A percentile compares a stretch with the other conserved stretches of the same genome.
Evolutionary conservation across 2,329 filamentous ascomycete genomes (phyloP).

Genomic region (Dactylonectria estremocensis): DNA sequence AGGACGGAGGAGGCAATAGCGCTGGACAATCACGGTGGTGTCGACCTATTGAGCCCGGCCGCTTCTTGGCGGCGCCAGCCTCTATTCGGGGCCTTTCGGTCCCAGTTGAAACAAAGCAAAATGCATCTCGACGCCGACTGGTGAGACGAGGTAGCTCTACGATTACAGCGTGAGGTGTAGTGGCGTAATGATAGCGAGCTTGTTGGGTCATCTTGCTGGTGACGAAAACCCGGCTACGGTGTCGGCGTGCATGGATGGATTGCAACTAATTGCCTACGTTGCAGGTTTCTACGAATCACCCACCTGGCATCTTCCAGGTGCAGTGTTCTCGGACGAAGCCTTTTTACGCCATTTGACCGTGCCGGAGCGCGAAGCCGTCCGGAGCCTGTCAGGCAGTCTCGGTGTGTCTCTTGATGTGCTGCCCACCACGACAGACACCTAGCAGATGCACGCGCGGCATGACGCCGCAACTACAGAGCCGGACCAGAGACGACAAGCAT

Average conservation of each 20-base stretch:
- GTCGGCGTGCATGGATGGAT: conserved; percentile 20
- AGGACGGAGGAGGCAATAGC: neutral
- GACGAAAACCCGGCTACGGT: conserved; percentile 4
- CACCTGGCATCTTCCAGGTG: conserved; percentile 9
- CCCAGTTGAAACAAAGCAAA: conserved; percentile 26
- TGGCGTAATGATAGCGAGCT: conserved; percentile 11
- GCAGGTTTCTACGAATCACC: conserved; percentile 18
- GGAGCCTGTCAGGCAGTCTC: neutral
- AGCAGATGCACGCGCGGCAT: conserved; percentile 4
- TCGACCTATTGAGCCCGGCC: conserved; percentile 15
- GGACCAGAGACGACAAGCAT: neutral
- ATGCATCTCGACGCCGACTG: conserved; percentile 13
- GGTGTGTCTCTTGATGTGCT: neutral
- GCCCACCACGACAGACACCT: neutral
- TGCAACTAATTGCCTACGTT: conserved; percentile 7
- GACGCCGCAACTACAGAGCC: neutral
- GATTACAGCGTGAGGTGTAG: conserved; percentile 19
- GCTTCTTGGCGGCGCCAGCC: conserved; percentile 8
- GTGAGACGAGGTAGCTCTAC: conserved; percentile 25
- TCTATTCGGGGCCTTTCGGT: conserved; percentile 6
- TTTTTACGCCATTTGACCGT: neutral
- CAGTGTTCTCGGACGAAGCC: neutral
- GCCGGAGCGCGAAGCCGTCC: neutral
- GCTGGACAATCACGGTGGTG: conserved; percentile 12
- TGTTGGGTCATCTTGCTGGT: conserved; percentile 11